Conservation (phyloP, 2,329 filamentous ascomycete genomes). For the Corniculantispora saksenae region DNA sequence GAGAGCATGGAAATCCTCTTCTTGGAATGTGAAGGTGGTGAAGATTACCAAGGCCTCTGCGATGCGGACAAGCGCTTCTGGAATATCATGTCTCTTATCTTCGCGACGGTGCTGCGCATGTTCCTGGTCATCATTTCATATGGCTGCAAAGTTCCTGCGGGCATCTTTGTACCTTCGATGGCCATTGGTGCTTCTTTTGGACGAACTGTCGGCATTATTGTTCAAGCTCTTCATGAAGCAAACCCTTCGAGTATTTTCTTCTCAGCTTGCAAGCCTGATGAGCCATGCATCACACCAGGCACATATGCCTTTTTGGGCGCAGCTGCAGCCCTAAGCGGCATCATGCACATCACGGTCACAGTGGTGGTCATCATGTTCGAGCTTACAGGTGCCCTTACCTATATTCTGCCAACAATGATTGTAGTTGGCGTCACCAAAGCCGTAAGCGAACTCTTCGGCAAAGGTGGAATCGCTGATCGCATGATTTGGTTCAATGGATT, state of each 20-base stretch:
- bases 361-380: constrained; percentile 99
- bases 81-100: constrained; percentile 75
- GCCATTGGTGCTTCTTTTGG: constrained; percentile 94
- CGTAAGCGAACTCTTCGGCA: constrained; percentile 87
- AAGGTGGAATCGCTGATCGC: constrained; percentile 92
- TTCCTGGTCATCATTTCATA: constrained; percentile 94
- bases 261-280: constrained; percentile 82
- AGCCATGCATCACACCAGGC: constrained; percentile 93
- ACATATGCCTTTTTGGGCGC: constrained; percentile 96
- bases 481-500: constrained; percentile 99
- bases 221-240: constrained; percentile 83
- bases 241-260: constrained; percentile 85
- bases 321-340: constrained; percentile 86
- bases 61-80: constrained; percentile 72
- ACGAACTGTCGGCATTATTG: constrained; percentile 88
- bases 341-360: constrained; percentile 97
- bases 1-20: constrained; percentile 99
- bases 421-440: constrained; percentile 96
- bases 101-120: constrained; percentile 79
- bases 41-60: constrained; percentile 89
- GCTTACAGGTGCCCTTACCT: constrained; percentile 92
- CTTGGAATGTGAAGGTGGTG: constrained; percentile 83
- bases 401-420: constrained; percentile 98
- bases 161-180: constrained; percentile 98
- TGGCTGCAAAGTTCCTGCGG: constrained; percentile 95